Percentiles rank a stretch among this genome's conserved stretches.
phyloP scores from a whole-genome alignment of 805 yeast genomes.

The Kuraishia piskuri region DNA sequence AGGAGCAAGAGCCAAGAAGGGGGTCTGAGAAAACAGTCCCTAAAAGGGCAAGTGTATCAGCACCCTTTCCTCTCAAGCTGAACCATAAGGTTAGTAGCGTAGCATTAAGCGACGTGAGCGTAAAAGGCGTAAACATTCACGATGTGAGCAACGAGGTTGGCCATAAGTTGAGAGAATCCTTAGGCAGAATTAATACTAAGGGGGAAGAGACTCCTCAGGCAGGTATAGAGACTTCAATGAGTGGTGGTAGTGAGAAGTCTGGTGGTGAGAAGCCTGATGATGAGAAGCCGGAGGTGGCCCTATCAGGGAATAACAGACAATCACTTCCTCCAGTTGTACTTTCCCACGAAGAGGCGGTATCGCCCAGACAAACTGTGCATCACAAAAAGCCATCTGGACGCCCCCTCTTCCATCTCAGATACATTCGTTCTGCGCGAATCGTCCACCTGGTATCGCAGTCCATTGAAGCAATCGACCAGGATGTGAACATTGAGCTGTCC shows the following conservation, averaged over 20 bases:
- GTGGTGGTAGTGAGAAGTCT: background rate
- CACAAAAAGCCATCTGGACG: too few species aligned
- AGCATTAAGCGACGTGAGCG: background rate
- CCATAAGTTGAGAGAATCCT: background rate
- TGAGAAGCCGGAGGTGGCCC: too few species aligned
- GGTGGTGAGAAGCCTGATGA: too few species aligned
- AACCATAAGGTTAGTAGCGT: background rate
- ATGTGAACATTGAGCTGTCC: constrained; percentile 62
- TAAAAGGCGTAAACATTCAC: background rate
- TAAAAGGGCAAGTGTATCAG: background rate
- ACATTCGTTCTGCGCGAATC: constrained; percentile 49
- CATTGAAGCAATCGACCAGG: constrained; percentile 72
- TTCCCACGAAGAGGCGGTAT: too few species aligned
- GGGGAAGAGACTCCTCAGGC: background rate
- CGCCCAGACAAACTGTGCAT: too few species aligned
- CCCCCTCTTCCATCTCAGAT: constrained; percentile 46
- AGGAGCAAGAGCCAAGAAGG: too few species aligned
- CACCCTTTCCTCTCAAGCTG: background rate
- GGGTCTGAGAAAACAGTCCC: background rate
- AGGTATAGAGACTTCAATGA: background rate
- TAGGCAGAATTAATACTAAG: background rate
- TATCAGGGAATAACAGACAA: too few species aligned
- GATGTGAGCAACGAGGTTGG: background rate
- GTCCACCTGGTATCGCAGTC: constrained; percentile 43
- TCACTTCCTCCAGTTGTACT: too few species aligned